These are phyloP conservation scores for Lasiosphaeria ovina DNA, from an alignment of 495 filamentous ascomycete species.

Conservation along the genomic window DNA sequence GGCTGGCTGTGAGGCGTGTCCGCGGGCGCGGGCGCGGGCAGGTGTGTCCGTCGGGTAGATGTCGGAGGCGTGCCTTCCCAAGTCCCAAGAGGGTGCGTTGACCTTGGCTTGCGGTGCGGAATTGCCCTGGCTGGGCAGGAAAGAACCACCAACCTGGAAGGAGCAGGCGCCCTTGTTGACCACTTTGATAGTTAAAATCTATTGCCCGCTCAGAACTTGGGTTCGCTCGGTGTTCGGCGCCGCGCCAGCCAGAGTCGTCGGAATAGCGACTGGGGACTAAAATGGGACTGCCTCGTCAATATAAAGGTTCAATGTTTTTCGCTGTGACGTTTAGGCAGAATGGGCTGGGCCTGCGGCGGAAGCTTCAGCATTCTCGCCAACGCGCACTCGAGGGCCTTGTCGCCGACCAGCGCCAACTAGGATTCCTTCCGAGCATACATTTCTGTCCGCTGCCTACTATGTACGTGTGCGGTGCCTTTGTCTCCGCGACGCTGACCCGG, in stretches of 20 bases:
- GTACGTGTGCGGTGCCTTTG: slow-evolving; percentile 16
- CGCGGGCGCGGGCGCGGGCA: background rate
- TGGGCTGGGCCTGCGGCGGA: background rate
- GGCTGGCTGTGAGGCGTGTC: background rate
- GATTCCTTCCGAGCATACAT: slow-evolving; percentile 5
- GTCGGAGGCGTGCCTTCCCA: too few relatives aligned
- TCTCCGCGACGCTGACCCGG: slow-evolving; percentile 12
- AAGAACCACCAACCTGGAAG: too few relatives aligned
- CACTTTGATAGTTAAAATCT: too few relatives aligned
- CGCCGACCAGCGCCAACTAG: slow-evolving; percentile 23
- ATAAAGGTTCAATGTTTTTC: slow-evolving; percentile 7
- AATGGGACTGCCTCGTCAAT: background rate
- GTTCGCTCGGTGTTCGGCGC: background rate
- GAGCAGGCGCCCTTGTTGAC: too few relatives aligned
- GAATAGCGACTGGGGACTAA: background rate
- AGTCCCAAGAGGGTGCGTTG: too few relatives aligned
- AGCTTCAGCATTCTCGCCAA: slow-evolving; percentile 1
- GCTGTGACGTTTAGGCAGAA: slow-evolving; percentile 12
- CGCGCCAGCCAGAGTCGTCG: slow-evolving; percentile 1
- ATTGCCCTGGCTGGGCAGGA: too few relatives aligned
- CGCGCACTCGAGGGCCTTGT: background rate
- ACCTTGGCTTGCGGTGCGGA: too few relatives aligned
- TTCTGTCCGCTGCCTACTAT: slow-evolving; percentile 7
- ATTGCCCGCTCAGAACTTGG: too few relatives aligned
- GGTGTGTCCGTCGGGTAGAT: background rate